Evolutionary conservation across 441 rosid species (phyloP).

Genomic region (Gossypium gossypioides): DNA sequence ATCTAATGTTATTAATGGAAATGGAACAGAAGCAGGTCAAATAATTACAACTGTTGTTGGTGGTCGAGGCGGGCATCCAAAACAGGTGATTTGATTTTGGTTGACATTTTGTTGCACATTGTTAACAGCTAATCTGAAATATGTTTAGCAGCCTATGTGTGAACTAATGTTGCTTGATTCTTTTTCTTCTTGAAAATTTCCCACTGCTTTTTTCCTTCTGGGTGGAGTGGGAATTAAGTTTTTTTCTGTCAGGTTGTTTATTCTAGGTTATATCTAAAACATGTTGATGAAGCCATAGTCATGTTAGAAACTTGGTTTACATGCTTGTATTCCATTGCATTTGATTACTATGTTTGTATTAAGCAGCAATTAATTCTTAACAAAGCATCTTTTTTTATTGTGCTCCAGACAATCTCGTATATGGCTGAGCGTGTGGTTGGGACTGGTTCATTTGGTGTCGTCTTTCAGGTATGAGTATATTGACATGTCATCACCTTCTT

Average conservation of each 20-base stretch:
- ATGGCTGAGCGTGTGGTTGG: constrained; percentile 87
- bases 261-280: not conserved
- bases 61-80: constrained; percentile 78
- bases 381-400: constrained; percentile 9
- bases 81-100: constrained; percentile 48
- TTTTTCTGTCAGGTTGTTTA: not conserved
- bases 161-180: not conserved
- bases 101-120: constrained; percentile 7
- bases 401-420: constrained; percentile 59
- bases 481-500: not conserved
- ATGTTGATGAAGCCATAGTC: not conserved
- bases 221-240: not conserved
- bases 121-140: not conserved
- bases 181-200: not conserved
- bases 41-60: constrained; percentile 75
- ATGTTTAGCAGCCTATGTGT: not conserved
- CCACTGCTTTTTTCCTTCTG: not conserved
- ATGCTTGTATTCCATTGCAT: not conserved
- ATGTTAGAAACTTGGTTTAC: not conserved
- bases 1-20: constrained; percentile 52
- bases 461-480: constrained; percentile 56
- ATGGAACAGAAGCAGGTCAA: constrained; percentile 76
- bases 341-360: not conserved
- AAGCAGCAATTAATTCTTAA: not conserved
- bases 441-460: constrained; percentile 82